phyloP scores from a whole-genome alignment of 257 asterid species.

The Linderniella brevidens region DNA sequence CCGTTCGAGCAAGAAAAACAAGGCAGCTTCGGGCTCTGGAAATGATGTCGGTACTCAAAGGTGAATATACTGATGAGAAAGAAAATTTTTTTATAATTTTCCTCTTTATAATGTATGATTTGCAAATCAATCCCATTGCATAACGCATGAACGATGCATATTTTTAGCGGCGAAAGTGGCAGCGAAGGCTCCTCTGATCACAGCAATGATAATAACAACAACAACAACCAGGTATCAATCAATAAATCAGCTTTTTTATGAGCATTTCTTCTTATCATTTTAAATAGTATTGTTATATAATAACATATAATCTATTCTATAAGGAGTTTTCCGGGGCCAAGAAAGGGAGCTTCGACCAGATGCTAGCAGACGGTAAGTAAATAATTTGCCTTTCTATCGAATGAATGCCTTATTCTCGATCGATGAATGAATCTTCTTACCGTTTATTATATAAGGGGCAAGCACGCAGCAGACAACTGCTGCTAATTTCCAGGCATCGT shows the following conservation, averaged over 20 bases:
- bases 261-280: conserved; percentile 2
- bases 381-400: conserved; percentile 6
- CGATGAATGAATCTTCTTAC: conserved; percentile 9
- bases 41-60: conserved; percentile 61
- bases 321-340: conserved; percentile 41
- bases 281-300: too few relatives aligned
- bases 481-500: conserved; percentile 27
- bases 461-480: conserved; percentile 36
- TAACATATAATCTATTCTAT: not conserved
- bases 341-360: conserved; percentile 71
- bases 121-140: not conserved
- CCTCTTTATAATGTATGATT: not conserved
- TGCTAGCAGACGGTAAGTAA: conserved; percentile 80
- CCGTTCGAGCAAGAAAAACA: conserved; percentile 26
- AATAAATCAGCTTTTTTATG: conserved; percentile 1
- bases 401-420: conserved; percentile 1
- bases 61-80: conserved; percentile 12
- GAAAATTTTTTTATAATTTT: not conserved
- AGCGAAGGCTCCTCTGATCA: conserved; percentile 62
- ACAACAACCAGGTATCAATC: conserved; percentile 5
- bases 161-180: conserved; percentile 34
- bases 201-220: conserved; percentile 52
- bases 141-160: not conserved
- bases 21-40: conserved; percentile 58
- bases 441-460: conserved; percentile 35